These are phyloP conservation scores for Annona cherimola DNA, from an alignment of 164 flowering plant genomes.

Conservation along the genomic window DNA sequence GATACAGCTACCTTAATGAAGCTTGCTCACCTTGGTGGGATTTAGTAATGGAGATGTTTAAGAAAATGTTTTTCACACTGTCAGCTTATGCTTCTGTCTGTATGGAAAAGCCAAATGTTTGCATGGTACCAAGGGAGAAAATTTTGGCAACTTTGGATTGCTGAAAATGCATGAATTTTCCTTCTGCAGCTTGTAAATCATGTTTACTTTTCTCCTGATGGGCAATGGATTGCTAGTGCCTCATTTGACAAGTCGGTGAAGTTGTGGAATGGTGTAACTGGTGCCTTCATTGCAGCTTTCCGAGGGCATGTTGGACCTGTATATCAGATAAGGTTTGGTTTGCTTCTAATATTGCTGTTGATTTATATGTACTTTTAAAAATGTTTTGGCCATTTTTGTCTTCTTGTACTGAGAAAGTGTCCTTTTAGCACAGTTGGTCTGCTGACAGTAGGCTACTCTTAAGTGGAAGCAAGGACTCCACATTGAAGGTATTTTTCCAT, in stretches of 20 bases:
- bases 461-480: conserved; percentile 98
- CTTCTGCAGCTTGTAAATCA: conserved; percentile 86
- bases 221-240: conserved; percentile 98
- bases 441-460: conserved; percentile 97
- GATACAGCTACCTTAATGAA: no score
- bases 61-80: no score
- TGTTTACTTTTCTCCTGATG: conserved; percentile 97
- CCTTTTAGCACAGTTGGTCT: conserved; percentile 72
- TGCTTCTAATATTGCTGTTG: not conserved
- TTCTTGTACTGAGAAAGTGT: conserved; percentile 8
- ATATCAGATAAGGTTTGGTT: conserved; percentile 80
- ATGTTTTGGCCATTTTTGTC: not conserved
- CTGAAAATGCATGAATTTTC: conserved; percentile 6
- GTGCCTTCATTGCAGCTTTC: conserved; percentile 81
- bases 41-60: no score
- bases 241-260: conserved; percentile 96
- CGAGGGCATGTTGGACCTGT: conserved; percentile 99
- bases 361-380: not conserved
- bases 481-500: conserved; percentile 60
- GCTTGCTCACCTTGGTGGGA: no score
- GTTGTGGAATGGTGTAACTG: conserved; percentile 92
- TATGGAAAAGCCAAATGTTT: no score
- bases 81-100: no score
- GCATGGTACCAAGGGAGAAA: no score
- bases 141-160: no score